phyloP scores from a whole-genome alignment of 164 flowering plant genomes.

The Umbilicus rupestris region DNA sequence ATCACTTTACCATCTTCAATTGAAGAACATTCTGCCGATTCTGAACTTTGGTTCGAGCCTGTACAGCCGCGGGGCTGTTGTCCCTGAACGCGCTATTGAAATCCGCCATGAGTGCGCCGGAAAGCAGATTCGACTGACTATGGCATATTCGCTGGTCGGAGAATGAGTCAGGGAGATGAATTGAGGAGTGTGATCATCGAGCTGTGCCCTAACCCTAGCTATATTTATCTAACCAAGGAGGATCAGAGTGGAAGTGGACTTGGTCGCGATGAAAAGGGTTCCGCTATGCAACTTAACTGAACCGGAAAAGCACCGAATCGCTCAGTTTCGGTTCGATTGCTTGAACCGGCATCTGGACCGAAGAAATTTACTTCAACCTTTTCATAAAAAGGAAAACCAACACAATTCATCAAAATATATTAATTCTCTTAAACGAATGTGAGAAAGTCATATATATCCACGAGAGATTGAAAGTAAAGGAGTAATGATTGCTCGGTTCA shows the following conservation, averaged over 20 bases:
- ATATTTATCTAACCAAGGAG: not conserved
- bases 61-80: conserved; percentile 2
- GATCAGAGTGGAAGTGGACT: not conserved
- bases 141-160: too few species aligned
- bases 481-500: too few species aligned
- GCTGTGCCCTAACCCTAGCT: not conserved
- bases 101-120: not conserved
- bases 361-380: too few species aligned
- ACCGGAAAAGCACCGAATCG: not conserved
- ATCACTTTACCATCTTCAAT: not conserved
- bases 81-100: conserved; percentile 6
- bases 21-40: conserved; percentile 2
- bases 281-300: not conserved
- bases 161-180: not conserved
- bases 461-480: too few species aligned
- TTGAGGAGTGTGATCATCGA: not conserved
- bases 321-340: not conserved
- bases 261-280: not conserved
- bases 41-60: conserved; percentile 6
- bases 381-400: too few species aligned
- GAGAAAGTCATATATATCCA: too few species aligned
- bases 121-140: not conserved
- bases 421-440: too few species aligned
- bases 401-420: too few species aligned
- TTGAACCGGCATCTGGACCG: too few species aligned